phyloP scores from a whole-genome alignment of 306 rosid species.

The Carpinus fangiana region DNA sequence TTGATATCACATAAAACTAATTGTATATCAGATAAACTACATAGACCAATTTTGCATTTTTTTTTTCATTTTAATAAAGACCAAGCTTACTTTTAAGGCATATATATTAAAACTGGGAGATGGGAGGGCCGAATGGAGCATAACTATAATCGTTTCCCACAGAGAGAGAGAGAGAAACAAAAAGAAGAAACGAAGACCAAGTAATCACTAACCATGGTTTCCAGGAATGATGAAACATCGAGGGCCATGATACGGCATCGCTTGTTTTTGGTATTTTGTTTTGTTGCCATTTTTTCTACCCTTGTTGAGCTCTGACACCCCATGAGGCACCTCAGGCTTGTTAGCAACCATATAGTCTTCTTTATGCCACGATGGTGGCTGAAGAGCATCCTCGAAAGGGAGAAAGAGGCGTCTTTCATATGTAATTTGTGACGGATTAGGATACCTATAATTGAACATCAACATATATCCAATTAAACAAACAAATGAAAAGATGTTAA shows the following conservation, averaged over 20 bases:
- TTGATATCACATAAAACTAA: too few relatives aligned
- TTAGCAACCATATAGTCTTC: conserved; percentile 16
- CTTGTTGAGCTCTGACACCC: conserved; percentile 53
- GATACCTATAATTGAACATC: conserved; percentile 56
- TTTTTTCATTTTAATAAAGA: too few relatives aligned
- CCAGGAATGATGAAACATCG: conserved; percentile 91
- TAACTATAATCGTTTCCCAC: too few relatives aligned
- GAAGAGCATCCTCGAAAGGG: conserved; percentile 94
- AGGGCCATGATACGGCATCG: conserved; percentile 60
- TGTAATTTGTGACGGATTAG: conserved; percentile 86
- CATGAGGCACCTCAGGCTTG: conserved; percentile 63
- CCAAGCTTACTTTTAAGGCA: too few relatives aligned
- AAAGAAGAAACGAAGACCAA: conserved; percentile 4
- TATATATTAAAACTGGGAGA: too few relatives aligned
- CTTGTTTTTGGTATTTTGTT: neutral
- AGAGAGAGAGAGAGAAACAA: neutral
- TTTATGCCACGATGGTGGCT: conserved; percentile 82
- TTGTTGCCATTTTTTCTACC: neutral
- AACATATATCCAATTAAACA: neutral
- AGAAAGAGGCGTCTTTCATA: conserved; percentile 83
- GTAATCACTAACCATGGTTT: conserved; percentile 68
- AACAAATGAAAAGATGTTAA: too few relatives aligned
- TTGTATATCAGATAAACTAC: too few relatives aligned
- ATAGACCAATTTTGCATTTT: too few relatives aligned
- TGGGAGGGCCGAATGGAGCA: too few relatives aligned